Evolutionary conservation across 2,329 filamentous ascomycete genomes (phyloP), one percentile per base, ranked within the genome.

Genomic region (Hortaea werneckii): DNA sequence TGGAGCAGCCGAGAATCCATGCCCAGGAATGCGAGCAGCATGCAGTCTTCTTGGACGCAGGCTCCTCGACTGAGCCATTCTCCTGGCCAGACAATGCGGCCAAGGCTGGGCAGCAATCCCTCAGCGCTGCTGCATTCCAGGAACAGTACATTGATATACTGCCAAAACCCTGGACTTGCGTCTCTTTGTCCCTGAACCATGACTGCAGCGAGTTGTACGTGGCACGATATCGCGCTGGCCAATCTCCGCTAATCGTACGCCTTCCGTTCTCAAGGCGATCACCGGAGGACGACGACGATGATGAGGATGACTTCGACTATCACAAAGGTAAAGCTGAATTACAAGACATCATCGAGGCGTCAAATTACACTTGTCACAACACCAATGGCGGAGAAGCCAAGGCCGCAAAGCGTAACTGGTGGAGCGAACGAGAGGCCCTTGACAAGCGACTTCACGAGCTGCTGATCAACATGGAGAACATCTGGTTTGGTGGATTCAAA

Each of bases 401-500:
- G 62, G 83, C 82, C 32, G 82, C 84, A 28, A 88, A 87, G 62
- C 78, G 78, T 35, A 81, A 82, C 40, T 98, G 92, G 92, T 98
- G 92, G 89, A 78, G 77, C 4, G 84, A 89, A 60, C 79, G 94
- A 10, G 83, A 92, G 64, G 77, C 76, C 2, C 73, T 98, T 11
- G 92, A 98, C 60, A 68, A 70, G 29, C 80, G 87, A 7, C 73
- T 98, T 26, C 81, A 79, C 50, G 82, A 85, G 42, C 75, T 98
- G 7, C 73, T 98, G 1, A 74, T 81, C 44, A 94, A 87, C 49
- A 84, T 98, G 35, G 90, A 98, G 65, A 83, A 85, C 50, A 82
- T 92, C 20, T 98, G 92, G 92, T 78, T 98, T 5, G 89, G 90
- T 41, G 92, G 92, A 0, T 98, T 98, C 74, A 83, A 82, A 47